Conservation (phyloP, 1,284 basidiomycete species). For the Naganishia liquefaciens region DNA sequence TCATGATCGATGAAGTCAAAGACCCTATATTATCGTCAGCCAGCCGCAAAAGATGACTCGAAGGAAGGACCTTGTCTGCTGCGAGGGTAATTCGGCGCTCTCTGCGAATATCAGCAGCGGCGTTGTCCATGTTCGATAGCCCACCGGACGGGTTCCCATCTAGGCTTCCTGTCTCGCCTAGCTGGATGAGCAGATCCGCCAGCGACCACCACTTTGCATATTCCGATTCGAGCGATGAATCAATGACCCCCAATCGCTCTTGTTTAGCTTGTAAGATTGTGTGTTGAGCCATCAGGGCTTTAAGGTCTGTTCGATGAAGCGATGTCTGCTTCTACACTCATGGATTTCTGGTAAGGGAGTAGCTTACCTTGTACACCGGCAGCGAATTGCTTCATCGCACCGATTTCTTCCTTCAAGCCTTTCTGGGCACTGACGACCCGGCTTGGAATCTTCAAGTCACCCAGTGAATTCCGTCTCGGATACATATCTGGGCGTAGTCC, state of each 20-base stretch:
- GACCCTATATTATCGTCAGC: not conserved
- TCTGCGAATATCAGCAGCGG: not conserved
- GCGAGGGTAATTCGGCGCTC: slow-evolving; percentile 30
- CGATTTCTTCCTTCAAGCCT: slow-evolving; percentile 30
- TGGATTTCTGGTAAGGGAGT: no score
- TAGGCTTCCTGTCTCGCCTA: slow-evolving; percentile 29
- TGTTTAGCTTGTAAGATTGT: slow-evolving; percentile 22
- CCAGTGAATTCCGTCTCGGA: slow-evolving; percentile 27
- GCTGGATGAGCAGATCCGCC: slow-evolving; percentile 25
- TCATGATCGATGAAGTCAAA: not conserved
- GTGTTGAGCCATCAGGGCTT: slow-evolving; percentile 32
- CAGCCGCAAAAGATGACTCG: slow-evolving; percentile 3
- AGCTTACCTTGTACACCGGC: slow-evolving; percentile 27
- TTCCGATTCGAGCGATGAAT: slow-evolving; percentile 1
- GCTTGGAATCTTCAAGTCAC: slow-evolving; percentile 34
- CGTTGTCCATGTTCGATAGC: not conserved
- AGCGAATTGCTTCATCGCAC: slow-evolving; percentile 30
- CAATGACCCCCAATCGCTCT: slow-evolving; percentile 6
- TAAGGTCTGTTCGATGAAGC: slow-evolving; percentile 23
- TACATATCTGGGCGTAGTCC: not conserved
- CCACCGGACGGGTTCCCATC: slow-evolving; percentile 8
- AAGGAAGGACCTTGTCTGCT: slow-evolving; percentile 14
- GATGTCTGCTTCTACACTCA: not conserved
- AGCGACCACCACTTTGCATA: slow-evolving; percentile 28
- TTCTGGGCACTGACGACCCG: slow-evolving; percentile 33